A percentile compares a stretch with the other conserved stretches of the same genome.
These are phyloP conservation scores for Neofusicoccum cordaticola DNA, from an alignment of 2,329 filamentous ascomycete genomes.

Conservation along the genomic window DNA sequence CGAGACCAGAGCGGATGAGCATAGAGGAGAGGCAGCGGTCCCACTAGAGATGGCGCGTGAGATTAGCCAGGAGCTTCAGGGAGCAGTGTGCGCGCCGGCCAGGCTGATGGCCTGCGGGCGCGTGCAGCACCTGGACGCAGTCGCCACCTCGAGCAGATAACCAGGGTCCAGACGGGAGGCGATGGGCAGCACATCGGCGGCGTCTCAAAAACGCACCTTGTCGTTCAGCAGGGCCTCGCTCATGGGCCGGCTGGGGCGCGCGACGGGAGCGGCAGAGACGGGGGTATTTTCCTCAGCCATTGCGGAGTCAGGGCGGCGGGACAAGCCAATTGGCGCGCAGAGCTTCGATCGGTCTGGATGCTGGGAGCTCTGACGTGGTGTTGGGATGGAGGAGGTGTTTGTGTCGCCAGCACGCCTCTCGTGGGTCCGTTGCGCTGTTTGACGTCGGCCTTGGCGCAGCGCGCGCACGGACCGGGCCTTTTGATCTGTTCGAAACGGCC, in stretches of 20 bases:
- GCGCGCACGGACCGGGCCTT: slow-evolving; percentile 4
- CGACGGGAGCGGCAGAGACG: slow-evolving; percentile 62
- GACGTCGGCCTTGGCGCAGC: slow-evolving; percentile 14
- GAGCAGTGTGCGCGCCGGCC: neutral
- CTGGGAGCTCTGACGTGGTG: neutral
- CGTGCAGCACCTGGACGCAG: neutral
- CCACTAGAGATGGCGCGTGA: slow-evolving; percentile 62
- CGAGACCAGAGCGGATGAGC: slow-evolving; percentile 93
- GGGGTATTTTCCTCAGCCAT: slow-evolving; percentile 59
- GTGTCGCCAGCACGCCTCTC: slow-evolving; percentile 2
- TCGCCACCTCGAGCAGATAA: neutral
- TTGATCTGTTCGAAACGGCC: slow-evolving; percentile 13
- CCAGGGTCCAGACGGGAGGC: neutral
- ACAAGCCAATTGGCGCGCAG: slow-evolving; percentile 3
- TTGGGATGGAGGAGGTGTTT: slow-evolving; percentile 2
- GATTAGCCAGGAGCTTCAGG: slow-evolving; percentile 9
- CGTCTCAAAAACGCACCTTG: slow-evolving; percentile 67
- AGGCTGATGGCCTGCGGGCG: neutral
- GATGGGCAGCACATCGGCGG: neutral
- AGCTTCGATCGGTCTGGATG: neutral
- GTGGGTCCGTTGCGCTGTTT: slow-evolving; percentile 8
- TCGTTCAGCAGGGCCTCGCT: slow-evolving; percentile 98
- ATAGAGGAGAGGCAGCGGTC: slow-evolving; percentile 97
- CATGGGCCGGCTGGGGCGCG: slow-evolving; percentile 73
- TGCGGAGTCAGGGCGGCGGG: slow-evolving; percentile 1